Conservation (phyloP, 2,329 filamentous ascomycete genomes). For the Sphaceloma murrayae region DNA sequence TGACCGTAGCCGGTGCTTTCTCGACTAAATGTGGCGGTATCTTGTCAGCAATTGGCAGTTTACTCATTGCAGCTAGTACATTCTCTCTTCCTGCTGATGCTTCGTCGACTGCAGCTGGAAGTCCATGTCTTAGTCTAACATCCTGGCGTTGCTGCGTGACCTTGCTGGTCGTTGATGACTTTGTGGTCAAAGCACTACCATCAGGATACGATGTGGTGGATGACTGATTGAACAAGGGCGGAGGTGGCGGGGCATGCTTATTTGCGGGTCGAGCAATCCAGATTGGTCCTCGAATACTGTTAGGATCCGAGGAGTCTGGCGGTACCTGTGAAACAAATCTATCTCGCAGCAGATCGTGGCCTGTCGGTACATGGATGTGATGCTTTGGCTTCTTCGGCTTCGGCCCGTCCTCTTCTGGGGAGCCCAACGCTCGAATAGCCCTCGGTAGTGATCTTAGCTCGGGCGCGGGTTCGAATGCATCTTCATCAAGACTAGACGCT, state of each 20-base stretch:
- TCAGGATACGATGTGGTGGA: neutral
- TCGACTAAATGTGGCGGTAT: too few relatives aligned
- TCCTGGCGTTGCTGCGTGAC: neutral
- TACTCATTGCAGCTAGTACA: too few relatives aligned
- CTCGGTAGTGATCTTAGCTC: neutral
- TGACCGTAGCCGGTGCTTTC: too few relatives aligned
- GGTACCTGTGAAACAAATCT: constrained; percentile 39
- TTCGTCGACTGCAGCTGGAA: too few relatives aligned
- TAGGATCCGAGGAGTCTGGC: constrained; percentile 33
- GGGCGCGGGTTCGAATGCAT: constrained; percentile 18
- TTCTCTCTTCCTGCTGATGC: too few relatives aligned
- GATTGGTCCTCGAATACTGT: constrained; percentile 38
- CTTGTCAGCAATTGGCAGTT: too few relatives aligned
- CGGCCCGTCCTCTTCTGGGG: constrained; percentile 14
- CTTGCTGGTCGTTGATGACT: neutral
- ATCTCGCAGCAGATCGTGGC: constrained; percentile 22
- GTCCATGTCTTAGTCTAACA: too few relatives aligned
- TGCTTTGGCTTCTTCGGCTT: constrained; percentile 31
- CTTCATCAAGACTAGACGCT: constrained; percentile 19
- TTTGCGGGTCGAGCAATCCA: constrained; percentile 31
- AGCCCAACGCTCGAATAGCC: constrained; percentile 12
- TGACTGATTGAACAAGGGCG: constrained; percentile 1
- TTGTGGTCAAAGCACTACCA: neutral
- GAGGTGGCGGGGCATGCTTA: constrained; percentile 14
- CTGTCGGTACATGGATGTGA: constrained; percentile 36